Conservation (phyloP, 805 yeast genomes). For the Candida palmyrensis region DNA sequence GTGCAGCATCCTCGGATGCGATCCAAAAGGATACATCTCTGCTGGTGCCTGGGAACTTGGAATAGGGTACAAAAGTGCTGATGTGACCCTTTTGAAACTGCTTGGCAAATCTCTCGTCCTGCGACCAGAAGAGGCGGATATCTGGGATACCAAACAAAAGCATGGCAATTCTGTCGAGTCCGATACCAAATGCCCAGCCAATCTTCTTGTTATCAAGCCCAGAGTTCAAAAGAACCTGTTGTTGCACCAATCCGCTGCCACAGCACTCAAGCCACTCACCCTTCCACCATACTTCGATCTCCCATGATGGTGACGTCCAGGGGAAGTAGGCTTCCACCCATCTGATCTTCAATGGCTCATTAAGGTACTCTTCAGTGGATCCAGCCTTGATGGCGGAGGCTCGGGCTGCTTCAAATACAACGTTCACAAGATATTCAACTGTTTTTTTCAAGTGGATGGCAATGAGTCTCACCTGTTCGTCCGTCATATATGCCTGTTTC, state of each 20-base stretch:
- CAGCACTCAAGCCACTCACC: constrained; percentile 97
- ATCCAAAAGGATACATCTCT: constrained; percentile 93
- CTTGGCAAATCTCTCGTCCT: constrained; percentile 65
- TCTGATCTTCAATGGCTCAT: constrained; percentile 76
- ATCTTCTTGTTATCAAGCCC: constrained; percentile 56
- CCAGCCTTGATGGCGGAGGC: constrained; percentile 59
- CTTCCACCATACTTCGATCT: constrained; percentile 98
- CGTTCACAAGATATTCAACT: constrained; percentile 74
- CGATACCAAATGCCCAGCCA: constrained; percentile 98
- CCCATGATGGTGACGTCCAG: constrained; percentile 98
- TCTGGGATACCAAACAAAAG: constrained; percentile 92
- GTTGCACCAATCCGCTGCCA: constrained; percentile 89
- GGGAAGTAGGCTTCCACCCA: constrained; percentile 97
- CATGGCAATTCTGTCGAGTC: constrained; percentile 95
- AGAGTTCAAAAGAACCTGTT: constrained; percentile 69
- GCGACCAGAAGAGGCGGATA: constrained; percentile 88
- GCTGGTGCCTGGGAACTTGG: constrained; percentile 81
- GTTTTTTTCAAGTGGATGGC: constrained; percentile 81
- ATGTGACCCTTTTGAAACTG: constrained; percentile 71
- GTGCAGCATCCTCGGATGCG: constrained; percentile 15
- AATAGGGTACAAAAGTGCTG: constrained; percentile 75
- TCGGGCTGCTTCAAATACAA: constrained; percentile 72
- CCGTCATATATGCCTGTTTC: constrained; percentile 72
- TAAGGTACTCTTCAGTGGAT: constrained; percentile 48
- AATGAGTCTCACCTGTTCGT: constrained; percentile 61